Percentiles rank a stretch among this genome's conserved stretches.
Conservation (phyloP, 768 basidiomycete genomes). For the Rhodotorula toruloides region DNA sequence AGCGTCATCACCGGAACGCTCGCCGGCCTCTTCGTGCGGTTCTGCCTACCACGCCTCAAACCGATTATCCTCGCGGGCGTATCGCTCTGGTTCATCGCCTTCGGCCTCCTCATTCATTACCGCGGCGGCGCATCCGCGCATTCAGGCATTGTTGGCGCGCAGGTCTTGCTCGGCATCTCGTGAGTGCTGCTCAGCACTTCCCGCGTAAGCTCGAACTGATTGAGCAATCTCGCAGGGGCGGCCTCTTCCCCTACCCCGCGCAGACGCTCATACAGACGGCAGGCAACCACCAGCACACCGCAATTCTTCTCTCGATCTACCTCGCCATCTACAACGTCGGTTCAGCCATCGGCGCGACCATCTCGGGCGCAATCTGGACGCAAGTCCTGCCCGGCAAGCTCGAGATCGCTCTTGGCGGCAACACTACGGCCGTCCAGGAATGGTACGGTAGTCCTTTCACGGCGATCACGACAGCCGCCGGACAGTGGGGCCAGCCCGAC, state of each 20-base stretch:
- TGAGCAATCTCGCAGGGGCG: not conserved
- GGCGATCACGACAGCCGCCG: conserved; percentile 23
- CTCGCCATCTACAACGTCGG: conserved; percentile 26
- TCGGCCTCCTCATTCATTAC: conserved; percentile 44
- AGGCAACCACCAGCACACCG: conserved; percentile 40
- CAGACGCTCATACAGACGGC: conserved; percentile 41
- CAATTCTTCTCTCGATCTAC: conserved; percentile 39
- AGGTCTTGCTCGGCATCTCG: conserved; percentile 44
- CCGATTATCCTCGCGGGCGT: conserved; percentile 44
- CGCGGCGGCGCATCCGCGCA: conserved; percentile 23
- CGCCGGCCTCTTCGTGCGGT: conserved; percentile 44
- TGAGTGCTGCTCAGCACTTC: conserved; percentile 3
- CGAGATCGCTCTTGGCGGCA: conserved; percentile 26
- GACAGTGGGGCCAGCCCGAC: conserved; percentile 14
- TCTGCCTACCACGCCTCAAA: conserved; percentile 42
- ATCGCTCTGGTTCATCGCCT: conserved; percentile 42
- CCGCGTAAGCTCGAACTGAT: too few species aligned
- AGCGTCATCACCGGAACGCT: conserved; percentile 43
- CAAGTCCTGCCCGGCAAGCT: conserved; percentile 15
- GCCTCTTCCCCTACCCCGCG: conserved; percentile 44
- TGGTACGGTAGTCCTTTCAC: conserved; percentile 39
- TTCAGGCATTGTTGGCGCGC: conserved; percentile 40
- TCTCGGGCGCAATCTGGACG: conserved; percentile 47
- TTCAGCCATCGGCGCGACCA: conserved; percentile 42
- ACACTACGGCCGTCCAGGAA: not conserved